These are phyloP conservation scores for Phaeosphaeriaceae sp. DNA, from an alignment of 2,329 filamentous ascomycete genomes.

Conservation along the genomic window DNA sequence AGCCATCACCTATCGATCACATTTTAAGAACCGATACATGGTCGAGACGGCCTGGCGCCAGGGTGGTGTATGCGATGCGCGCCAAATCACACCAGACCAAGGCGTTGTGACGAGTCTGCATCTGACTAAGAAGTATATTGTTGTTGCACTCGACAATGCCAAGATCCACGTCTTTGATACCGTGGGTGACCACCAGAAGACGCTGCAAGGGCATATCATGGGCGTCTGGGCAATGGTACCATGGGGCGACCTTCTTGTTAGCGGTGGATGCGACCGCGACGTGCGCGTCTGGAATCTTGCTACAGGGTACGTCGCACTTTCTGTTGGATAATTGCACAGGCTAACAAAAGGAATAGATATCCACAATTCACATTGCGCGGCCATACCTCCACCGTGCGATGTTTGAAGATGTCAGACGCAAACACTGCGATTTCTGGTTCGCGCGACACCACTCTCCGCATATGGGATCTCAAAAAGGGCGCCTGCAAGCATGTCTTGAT, in stretches of 20 bases:
- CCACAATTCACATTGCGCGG: constrained; percentile 73
- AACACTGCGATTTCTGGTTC: constrained; percentile 97
- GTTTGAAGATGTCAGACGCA: constrained; percentile 94
- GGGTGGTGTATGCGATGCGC: constrained; percentile 81
- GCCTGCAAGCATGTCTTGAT: constrained; percentile 90
- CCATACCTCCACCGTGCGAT: constrained; percentile 95
- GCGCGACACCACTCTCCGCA: constrained; percentile 88
- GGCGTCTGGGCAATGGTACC: constrained; percentile 99
- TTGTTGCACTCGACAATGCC: constrained; percentile 95
- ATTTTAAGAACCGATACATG: constrained; percentile 97
- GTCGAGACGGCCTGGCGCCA: constrained; percentile 97
- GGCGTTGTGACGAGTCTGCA: constrained; percentile 96
- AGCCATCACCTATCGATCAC: constrained; percentile 86
- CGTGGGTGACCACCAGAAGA: constrained; percentile 84
- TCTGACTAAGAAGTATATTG: constrained; percentile 93
- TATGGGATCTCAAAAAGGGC: constrained; percentile 92
- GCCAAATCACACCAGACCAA: constrained; percentile 93
- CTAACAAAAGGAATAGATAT: constrained; percentile 27
- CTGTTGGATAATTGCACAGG: neutral
- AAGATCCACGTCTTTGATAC: constrained; percentile 99
- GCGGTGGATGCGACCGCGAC: constrained; percentile 94
- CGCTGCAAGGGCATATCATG: constrained; percentile 95
- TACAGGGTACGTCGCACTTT: constrained; percentile 70
- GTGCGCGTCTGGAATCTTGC: constrained; percentile 96
- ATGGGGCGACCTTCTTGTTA: constrained; percentile 93